A percentile compares a stretch with the other conserved stretches of the same genome.
Evolutionary conservation across 345 rosid genomes (phyloP).

Genomic region (Brassica juncea): DNA sequence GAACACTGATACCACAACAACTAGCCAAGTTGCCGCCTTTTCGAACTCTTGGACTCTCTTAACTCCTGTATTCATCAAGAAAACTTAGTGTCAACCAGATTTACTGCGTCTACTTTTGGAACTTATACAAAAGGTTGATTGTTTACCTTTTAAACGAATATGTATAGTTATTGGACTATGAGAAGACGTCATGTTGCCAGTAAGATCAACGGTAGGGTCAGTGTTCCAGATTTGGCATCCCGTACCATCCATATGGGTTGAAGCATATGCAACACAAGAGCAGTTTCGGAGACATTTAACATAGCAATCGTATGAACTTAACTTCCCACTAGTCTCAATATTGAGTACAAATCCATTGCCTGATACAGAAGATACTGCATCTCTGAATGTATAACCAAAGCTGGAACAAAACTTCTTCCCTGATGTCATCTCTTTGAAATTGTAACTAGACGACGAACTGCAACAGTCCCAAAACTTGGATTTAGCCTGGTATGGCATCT

Average conservation of each 20-base stretch:
- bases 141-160: not conserved
- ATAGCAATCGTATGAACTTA: conserved; percentile 33
- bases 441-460: not conserved
- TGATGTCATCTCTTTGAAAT: not conserved
- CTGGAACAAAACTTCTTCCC: not conserved
- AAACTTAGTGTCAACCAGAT: not conserved
- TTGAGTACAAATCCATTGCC: not conserved
- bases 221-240: not conserved
- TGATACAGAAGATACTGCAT: not conserved
- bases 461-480: not conserved
- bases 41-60: not conserved
- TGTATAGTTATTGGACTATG: not conserved
- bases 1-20: conserved; percentile 31
- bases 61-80: conserved; percentile 13
- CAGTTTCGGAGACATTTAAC: not conserved
- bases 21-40: conserved; percentile 32
- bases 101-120: not conserved
- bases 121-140: not conserved
- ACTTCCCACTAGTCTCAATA: conserved; percentile 22
- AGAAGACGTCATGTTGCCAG: not conserved
- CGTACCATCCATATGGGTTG: not conserved
- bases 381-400: not conserved
- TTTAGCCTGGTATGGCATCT: not conserved
- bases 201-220: not conserved
- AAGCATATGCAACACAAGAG: not conserved